These are phyloP conservation scores for Laguncularia racemosa DNA, from an alignment of 345 rosid genomes.

Conservation along the genomic window DNA sequence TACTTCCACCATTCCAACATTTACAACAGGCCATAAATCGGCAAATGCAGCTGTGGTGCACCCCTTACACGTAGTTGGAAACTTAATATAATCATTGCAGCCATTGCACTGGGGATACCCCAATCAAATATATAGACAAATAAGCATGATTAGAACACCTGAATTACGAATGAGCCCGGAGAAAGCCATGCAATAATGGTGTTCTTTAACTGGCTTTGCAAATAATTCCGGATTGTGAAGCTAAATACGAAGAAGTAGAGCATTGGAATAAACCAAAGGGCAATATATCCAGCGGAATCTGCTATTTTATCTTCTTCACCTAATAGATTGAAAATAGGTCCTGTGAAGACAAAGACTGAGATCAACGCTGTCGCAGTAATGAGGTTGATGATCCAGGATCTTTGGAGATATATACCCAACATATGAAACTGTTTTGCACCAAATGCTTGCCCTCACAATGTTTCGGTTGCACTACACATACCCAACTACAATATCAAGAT, in stretches of 20 bases:
- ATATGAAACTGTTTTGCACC: too few species aligned
- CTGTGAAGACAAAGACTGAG: constrained; percentile 32
- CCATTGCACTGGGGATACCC: constrained; percentile 53
- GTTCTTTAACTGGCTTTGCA: constrained; percentile 52
- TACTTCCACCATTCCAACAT: too few species aligned
- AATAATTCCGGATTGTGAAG: constrained; percentile 44
- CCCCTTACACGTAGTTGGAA: constrained; percentile 21
- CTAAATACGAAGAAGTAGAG: constrained; percentile 27
- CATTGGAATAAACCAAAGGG: constrained; percentile 47
- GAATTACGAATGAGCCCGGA: too few species aligned
- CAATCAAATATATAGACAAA: too few species aligned
- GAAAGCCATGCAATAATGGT: too few species aligned
- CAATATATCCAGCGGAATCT: too few species aligned
- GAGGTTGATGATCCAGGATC: too few species aligned
- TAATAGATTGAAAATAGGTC: constrained; percentile 31
- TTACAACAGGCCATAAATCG: constrained; percentile 34
- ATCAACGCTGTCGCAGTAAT: constrained; percentile 25
- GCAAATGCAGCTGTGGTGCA: constrained; percentile 14
- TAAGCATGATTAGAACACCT: too few species aligned
- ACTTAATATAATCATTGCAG: constrained; percentile 31
- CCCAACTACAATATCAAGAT: constrained; percentile 31
- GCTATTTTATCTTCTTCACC: constrained; percentile 33
- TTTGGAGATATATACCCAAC: too few species aligned
- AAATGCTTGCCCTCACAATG: too few species aligned
- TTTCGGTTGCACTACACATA: constrained; percentile 56